A percentile compares a stretch with the other conserved stretches of the same genome.
phyloP scores from a whole-genome alignment of 108 stramenopile genomes.

The Cyclotella distinguenda region DNA sequence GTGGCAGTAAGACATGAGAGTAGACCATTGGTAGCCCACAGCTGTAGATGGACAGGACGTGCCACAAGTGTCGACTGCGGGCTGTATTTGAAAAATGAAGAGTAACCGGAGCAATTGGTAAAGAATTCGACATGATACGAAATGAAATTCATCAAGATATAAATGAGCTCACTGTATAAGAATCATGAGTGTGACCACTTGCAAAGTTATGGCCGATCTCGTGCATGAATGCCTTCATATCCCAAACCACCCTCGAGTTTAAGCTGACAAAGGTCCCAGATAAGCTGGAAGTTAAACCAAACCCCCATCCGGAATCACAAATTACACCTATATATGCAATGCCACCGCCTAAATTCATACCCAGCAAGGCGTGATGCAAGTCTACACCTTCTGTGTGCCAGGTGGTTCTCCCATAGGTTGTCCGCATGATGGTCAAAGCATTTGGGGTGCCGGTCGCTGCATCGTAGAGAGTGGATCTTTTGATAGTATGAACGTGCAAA shows the following conservation, averaged over 20 bases:
- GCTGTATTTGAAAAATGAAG: no score
- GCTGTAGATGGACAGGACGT: neutral
- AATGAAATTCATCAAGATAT: no score
- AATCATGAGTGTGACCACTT: no score
- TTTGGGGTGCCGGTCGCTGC: neutral
- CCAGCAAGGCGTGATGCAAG: slow-evolving; percentile 31
- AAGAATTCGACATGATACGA: no score
- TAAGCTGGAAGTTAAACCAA: slow-evolving; percentile 19
- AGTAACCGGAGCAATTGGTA: no score
- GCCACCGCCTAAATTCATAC: slow-evolving; percentile 19
- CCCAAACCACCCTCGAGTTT: slow-evolving; percentile 11
- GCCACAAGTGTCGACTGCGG: no score
- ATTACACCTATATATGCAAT: slow-evolving; percentile 23
- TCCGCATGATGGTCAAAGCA: slow-evolving; percentile 13
- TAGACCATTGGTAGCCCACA: neutral
- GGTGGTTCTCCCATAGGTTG: neutral
- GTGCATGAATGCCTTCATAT: slow-evolving; percentile 21
- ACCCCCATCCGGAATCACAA: slow-evolving; percentile 21
- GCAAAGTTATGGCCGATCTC: slow-evolving; percentile 32
- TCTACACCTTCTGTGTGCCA: slow-evolving; percentile 12
- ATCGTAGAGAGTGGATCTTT: neutral
- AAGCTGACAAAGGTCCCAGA: neutral
- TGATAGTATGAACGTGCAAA: neutral
- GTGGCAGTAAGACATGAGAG: slow-evolving; percentile 18
- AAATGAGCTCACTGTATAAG: no score